Conservation (phyloP, 2,329 filamentous ascomycete species). For the Neopestalotiopsis sp. region DNA sequence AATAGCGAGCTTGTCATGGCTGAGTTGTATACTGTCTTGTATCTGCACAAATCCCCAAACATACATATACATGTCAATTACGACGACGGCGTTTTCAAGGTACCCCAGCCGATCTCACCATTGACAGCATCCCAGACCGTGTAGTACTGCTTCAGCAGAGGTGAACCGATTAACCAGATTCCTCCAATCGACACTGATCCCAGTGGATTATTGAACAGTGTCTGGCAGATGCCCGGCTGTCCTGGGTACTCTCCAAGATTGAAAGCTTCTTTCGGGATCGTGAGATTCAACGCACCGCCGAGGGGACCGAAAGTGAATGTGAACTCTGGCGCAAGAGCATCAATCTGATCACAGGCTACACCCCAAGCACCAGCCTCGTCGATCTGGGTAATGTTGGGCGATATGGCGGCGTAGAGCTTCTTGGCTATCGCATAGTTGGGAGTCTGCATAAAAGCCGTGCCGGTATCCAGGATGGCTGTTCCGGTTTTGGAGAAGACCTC, state of each 20-base stretch:
- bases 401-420: slow-evolving; percentile 38
- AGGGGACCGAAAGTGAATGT: slow-evolving; percentile 36
- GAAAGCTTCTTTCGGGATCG: slow-evolving; percentile 35
- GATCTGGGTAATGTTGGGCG: slow-evolving; percentile 35
- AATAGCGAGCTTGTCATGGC: too few relatives aligned
- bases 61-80: background rate
- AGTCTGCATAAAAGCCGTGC: slow-evolving; percentile 37
- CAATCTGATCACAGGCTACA: slow-evolving; percentile 36
- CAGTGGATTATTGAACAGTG: slow-evolving; percentile 33
- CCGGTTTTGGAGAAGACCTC: slow-evolving; percentile 24
- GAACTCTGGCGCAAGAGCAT: slow-evolving; percentile 33
- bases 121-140: slow-evolving; percentile 40
- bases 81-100: background rate
- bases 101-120: slow-evolving; percentile 29
- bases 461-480: slow-evolving; percentile 38
- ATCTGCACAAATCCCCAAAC: too few relatives aligned
- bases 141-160: slow-evolving; percentile 41
- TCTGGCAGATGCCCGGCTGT: slow-evolving; percentile 37
- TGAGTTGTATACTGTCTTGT: too few relatives aligned
- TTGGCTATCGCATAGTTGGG: slow-evolving; percentile 35
- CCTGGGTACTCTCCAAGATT: slow-evolving; percentile 40
- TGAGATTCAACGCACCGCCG: slow-evolving; percentile 31
- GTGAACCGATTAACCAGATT: slow-evolving; percentile 39
- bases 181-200: slow-evolving; percentile 23
- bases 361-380: slow-evolving; percentile 40